Base-by-base conservation (phyloP, 2,329 filamentous ascomycete species). In the Didymella keratinophila region DNA sequence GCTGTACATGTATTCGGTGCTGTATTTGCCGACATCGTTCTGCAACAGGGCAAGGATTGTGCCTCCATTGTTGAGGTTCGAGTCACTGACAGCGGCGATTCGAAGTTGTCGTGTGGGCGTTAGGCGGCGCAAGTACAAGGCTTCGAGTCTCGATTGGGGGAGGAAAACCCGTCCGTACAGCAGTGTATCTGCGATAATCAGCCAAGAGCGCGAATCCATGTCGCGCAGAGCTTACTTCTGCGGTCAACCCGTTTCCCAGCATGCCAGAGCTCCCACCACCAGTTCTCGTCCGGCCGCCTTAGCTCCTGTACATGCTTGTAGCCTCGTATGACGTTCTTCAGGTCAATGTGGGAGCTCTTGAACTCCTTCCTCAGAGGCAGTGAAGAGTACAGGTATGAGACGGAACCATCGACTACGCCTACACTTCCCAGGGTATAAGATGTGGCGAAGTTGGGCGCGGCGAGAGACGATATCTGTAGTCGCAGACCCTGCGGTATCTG, bases 321-420 rank as follows among this genome's bases (percentile, higher is more conserved):
- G 1, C 94, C 93, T 55, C 87, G 87, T 48, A 97, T 86, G 21
- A 97, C 84, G 65, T 89, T 85, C 30, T 89, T 89, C 10, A 99
- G 81, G 14, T 92, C 87, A 36, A 97, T 89, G 21, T 85, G 81
- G 46, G 89, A 87, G 68, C 92, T 96, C 77, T 87, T 86, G 77
- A 83, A 92, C 63, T 80, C 79, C 20, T 88, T 82, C 37, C 83
- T 80, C 56, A 98, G 84, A 12, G 92, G 88, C 9, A 95, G 83
- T 2, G 92, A 96, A 47, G 93, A 96, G 81, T 96, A 98, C 52
- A 99, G 86, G 79, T 98, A 99, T 14, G 93, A 96, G 56, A 99
- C 86, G n/a, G 93, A 97, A 75, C 95, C 95, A 79, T 98, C 94
- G 50, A 99, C 93, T 34, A 96, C 84, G 59, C 94, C 95, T 16